phyloP scores from a whole-genome alignment of 352 stramenopile genomes.

The Phytophthora pluvialis region DNA sequence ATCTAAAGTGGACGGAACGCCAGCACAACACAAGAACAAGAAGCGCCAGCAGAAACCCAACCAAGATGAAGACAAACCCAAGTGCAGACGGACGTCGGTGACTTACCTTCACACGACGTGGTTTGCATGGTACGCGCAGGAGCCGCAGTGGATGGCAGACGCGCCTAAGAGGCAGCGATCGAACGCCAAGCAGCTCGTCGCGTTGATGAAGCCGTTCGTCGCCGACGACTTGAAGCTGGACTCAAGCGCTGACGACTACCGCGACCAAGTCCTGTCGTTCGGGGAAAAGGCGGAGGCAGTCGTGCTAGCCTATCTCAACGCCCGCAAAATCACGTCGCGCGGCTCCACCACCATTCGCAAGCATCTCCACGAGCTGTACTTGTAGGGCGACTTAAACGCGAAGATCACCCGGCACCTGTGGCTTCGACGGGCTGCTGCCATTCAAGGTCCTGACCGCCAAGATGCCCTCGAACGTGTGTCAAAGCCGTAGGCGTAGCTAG shows the following conservation, averaged over 20 bases:
- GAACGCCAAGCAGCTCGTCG: slow-evolving; percentile 19
- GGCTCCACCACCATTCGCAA: slow-evolving; percentile 8
- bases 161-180: slow-evolving; percentile 17
- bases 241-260: background rate
- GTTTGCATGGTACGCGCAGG: slow-evolving; percentile 18
- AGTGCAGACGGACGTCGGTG: background rate
- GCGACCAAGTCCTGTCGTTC: slow-evolving; percentile 17
- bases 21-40: slow-evolving; percentile 4
- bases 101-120: slow-evolving; percentile 14
- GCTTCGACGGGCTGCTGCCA: background rate
- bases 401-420: background rate
- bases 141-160: slow-evolving; percentile 1
- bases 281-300: slow-evolving; percentile 3
- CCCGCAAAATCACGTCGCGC: background rate
- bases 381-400: background rate
- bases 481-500: background rate
- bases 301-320: slow-evolving; percentile 10
- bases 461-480: background rate
- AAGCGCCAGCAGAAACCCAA: slow-evolving; percentile 9
- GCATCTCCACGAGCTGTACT: slow-evolving; percentile 1
- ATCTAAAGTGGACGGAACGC: slow-evolving; percentile 1
- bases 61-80: slow-evolving; percentile 18
- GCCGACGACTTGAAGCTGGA: slow-evolving; percentile 11
- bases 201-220: slow-evolving; percentile 28
- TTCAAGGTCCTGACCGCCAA: slow-evolving; percentile 8